A percentile compares a stretch with the other conserved stretches of the same genome.
These are phyloP conservation scores for Mallotus japonicus DNA, from an alignment of 441 rosid species.

Conservation along the genomic window DNA sequence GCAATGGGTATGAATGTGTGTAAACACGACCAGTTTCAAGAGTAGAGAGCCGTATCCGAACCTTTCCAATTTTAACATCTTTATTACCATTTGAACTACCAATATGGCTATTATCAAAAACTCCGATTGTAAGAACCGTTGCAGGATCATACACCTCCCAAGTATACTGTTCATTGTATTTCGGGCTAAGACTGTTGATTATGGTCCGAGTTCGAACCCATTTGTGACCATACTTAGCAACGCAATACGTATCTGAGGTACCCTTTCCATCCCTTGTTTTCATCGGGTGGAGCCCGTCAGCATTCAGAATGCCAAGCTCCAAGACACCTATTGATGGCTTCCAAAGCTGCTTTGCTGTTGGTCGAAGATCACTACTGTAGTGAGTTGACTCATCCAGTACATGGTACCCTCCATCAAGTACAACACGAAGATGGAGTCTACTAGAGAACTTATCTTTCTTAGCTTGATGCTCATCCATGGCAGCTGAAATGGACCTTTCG, in stretches of 20 bases:
- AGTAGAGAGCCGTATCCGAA: constrained; percentile 78
- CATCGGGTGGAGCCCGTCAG: constrained; percentile 65
- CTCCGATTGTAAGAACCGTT: constrained; percentile 80
- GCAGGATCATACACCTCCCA: constrained; percentile 98
- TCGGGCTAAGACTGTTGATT: constrained; percentile 65
- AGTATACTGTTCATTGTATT: constrained; percentile 87
- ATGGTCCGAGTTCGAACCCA: constrained; percentile 89
- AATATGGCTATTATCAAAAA: constrained; percentile 73
- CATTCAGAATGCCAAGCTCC: constrained; percentile 79
- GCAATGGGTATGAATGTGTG: constrained; percentile 74
- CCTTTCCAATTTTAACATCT: constrained; percentile 70
- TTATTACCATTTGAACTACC: constrained; percentile 42
- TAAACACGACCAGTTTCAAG: constrained; percentile 78
- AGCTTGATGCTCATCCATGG: constrained; percentile 48
- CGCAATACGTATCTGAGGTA: constrained; percentile 85
- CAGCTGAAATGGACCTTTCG: constrained; percentile 58
- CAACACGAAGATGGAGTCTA: constrained; percentile 55
- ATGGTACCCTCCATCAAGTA: constrained; percentile 94
- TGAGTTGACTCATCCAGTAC: constrained; percentile 92
- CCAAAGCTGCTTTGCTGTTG: constrained; percentile 81
- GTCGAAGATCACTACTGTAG: constrained; percentile 90
- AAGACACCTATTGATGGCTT: constrained; percentile 74
- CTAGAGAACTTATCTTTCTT: constrained; percentile 66
- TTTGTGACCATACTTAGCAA: constrained; percentile 91
- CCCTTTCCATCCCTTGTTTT: constrained; percentile 78